Percentiles rank a stretch among this genome's conserved stretches.
Conservation (phyloP, 495 filamentous ascomycete genomes). For the Pseudotulostoma volvatum region DNA sequence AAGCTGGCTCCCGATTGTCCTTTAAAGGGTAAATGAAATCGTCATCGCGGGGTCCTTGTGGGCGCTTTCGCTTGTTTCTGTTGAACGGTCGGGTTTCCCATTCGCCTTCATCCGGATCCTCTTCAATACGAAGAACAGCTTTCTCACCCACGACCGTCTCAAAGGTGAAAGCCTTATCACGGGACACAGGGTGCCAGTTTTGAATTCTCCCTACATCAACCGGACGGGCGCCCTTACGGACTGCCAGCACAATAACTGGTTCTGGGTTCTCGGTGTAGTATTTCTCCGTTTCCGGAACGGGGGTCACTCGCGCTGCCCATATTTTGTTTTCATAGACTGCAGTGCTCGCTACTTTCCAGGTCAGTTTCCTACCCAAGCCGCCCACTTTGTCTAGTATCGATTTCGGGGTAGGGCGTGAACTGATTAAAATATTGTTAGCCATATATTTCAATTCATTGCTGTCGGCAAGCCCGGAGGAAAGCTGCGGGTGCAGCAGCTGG, state of each 20-base stretch:
- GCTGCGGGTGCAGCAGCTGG: conserved; percentile 42
- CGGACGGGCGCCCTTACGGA: conserved; percentile 54
- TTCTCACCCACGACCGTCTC: conserved; percentile 79
- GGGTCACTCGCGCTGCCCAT: conserved; percentile 70
- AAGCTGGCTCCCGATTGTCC: neutral
- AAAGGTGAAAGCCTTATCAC: conserved; percentile 50
- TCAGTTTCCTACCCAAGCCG: conserved; percentile 64
- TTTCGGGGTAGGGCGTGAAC: conserved; percentile 48
- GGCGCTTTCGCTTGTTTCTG: conserved; percentile 33
- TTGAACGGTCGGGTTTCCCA: conserved; percentile 41
- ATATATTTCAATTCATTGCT: conserved; percentile 61
- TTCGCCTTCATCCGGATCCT: conserved; percentile 36
- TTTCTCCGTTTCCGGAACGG: conserved; percentile 44
- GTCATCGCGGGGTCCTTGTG: conserved; percentile 19
- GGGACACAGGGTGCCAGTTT: conserved; percentile 63
- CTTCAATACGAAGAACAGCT: conserved; percentile 55
- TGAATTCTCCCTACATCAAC: conserved; percentile 68
- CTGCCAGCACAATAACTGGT: conserved; percentile 61
- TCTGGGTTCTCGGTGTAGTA: conserved; percentile 58
- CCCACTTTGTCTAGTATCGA: conserved; percentile 66
- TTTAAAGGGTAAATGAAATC: conserved; percentile 10
- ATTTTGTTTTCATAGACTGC: conserved; percentile 60
- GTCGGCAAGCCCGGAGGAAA: conserved; percentile 26
- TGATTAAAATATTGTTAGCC: conserved; percentile 84
- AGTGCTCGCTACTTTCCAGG: conserved; percentile 66